Percentiles rank a stretch among this genome's conserved stretches.
phyloP scores from a whole-genome alignment of 139 green algal species.

The Penium margaritaceum region DNA sequence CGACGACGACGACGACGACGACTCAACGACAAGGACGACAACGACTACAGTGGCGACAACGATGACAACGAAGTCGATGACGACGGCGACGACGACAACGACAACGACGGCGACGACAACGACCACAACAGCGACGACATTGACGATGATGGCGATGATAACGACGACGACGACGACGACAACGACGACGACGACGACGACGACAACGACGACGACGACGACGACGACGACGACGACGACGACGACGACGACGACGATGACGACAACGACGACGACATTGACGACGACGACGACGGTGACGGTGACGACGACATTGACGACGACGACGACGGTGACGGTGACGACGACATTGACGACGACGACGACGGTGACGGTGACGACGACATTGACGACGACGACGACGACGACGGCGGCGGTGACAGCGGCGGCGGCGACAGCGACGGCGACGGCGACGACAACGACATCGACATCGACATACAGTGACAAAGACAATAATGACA shows the following conservation, averaged over 20 bases:
- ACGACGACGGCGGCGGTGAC: conserved; percentile 6
- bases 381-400: conserved; percentile 8
- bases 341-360: conserved; percentile 25
- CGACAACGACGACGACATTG: background rate
- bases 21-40: no score
- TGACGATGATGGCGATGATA: background rate
- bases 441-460: conserved; percentile 7
- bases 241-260: background rate
- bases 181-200: background rate
- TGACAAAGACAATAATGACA: no score
- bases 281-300: no score
- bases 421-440: background rate
- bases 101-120: background rate
- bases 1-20: no score
- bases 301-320: background rate
- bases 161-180: background rate
- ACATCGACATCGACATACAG: conserved; percentile 5
- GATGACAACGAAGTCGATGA: no score
- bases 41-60: no score
- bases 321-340: conserved; percentile 9
- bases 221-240: conserved; percentile 2
- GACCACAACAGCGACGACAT: background rate
- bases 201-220: background rate
- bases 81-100: no score
- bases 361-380: conserved; percentile 2